phyloP scores from a whole-genome alignment of 2,329 filamentous ascomycete genomes.

The Monilinia laxa region DNA sequence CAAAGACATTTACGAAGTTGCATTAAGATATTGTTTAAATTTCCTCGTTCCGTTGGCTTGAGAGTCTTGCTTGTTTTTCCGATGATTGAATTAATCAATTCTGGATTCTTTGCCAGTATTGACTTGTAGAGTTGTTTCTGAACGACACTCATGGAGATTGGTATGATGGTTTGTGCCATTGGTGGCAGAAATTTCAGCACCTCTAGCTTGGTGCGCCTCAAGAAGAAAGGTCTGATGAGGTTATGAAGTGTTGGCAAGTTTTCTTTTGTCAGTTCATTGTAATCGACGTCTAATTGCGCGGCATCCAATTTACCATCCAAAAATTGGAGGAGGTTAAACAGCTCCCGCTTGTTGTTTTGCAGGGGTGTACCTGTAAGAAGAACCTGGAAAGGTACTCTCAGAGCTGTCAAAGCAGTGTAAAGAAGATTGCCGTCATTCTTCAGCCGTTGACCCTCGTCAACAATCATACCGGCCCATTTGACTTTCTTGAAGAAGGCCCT shows the following conservation, averaged over 20 bases:
- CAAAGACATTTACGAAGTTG: constrained; percentile 93
- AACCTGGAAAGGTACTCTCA: constrained; percentile 80
- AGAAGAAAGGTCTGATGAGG: constrained; percentile 71
- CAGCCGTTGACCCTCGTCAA: constrained; percentile 92
- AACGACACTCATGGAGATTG: constrained; percentile 89
- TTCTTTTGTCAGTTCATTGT: constrained; percentile 74
- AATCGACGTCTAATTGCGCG: constrained; percentile 70
- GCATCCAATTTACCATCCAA: constrained; percentile 72
- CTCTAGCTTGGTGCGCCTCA: constrained; percentile 80
- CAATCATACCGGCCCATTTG: constrained; percentile 82
- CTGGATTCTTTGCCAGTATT: constrained; percentile 85
- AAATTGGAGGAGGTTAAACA: constrained; percentile 97
- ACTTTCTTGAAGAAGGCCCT: constrained; percentile 65
- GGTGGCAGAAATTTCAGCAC: constrained; percentile 90
- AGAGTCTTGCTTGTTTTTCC: constrained; percentile 58
- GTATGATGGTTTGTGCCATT: constrained; percentile 92
- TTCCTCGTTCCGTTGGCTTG: constrained; percentile 71
- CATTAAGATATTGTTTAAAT: constrained; percentile 90
- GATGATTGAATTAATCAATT: constrained; percentile 86
- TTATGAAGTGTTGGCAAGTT: constrained; percentile 80
- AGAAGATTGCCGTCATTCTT: constrained; percentile 89
- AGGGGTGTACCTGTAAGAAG: constrained; percentile 86
- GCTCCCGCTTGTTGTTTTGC: constrained; percentile 91
- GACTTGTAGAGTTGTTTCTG: constrained; percentile 95
- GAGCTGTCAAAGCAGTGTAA: constrained; percentile 69